Evolutionary conservation across 495 filamentous ascomycete species (phyloP).

Genomic region (Neurospora sublineolata): DNA sequence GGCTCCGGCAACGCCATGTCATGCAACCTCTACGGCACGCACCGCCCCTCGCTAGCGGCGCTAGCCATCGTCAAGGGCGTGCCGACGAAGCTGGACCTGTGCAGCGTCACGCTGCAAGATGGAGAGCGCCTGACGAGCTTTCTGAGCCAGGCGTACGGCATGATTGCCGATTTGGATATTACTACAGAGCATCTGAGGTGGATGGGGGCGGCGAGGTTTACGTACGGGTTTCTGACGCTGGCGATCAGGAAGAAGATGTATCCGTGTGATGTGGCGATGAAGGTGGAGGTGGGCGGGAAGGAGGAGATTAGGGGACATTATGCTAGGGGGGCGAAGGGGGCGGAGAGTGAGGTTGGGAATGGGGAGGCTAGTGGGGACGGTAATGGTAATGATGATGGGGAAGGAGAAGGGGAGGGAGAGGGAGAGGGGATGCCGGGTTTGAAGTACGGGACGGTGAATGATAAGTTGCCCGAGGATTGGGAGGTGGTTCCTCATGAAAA

Average conservation of each 20-base stretch:
- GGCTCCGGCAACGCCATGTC: constrained; percentile 92
- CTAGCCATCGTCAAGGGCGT: constrained; percentile 77
- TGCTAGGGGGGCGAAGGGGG: constrained; percentile 1
- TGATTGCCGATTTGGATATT: constrained; percentile 81
- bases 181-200: constrained; percentile 83
- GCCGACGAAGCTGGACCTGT: constrained; percentile 67
- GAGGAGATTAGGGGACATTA: constrained; percentile 64
- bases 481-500: constrained; percentile 57
- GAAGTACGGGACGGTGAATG: constrained; percentile 65
- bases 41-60: constrained; percentile 62
- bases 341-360: constrained; percentile 4
- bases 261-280: constrained; percentile 79
- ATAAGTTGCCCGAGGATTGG: constrained; percentile 67
- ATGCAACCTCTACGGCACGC: constrained; percentile 77
- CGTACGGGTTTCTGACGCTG: constrained; percentile 65
- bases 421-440: constrained; percentile 59
- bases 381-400: background rate
- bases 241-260: constrained; percentile 63
- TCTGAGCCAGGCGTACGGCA: constrained; percentile 79
- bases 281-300: constrained; percentile 71
- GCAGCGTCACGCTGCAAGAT: constrained; percentile 71
- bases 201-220: constrained; percentile 82
- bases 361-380: constrained; percentile 9
- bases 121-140: constrained; percentile 65
- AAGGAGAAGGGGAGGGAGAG: constrained; percentile 15